Conservation (phyloP, 2,329 filamentous ascomycete species). For the Thermoascus crustaceus region DNA sequence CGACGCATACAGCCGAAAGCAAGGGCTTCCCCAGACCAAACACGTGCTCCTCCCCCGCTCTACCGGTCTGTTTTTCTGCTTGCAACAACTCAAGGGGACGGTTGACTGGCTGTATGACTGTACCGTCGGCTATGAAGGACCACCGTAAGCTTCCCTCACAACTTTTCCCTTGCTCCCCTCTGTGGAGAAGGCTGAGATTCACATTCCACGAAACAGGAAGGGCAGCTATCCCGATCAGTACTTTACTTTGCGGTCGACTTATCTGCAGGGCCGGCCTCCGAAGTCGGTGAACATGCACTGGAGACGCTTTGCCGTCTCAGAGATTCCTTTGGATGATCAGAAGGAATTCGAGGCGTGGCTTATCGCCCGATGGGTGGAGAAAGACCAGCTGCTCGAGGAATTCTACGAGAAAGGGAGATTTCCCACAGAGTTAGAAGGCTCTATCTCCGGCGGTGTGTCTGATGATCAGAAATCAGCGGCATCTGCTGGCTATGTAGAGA, state of each 20-base stretch:
- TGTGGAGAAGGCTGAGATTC: not conserved
- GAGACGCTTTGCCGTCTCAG: conserved; percentile 70
- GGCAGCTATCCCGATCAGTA: conserved; percentile 83
- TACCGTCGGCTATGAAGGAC: conserved; percentile 89
- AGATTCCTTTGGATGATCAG: conserved; percentile 70
- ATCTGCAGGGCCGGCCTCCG: conserved; percentile 78
- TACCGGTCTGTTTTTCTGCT: conserved; percentile 53
- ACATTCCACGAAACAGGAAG: conserved; percentile 42
- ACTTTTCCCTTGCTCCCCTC: not conserved
- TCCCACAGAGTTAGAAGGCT: conserved; percentile 56
- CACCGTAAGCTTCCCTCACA: conserved; percentile 59
- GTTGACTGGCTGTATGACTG: conserved; percentile 65
- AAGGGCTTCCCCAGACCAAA: conserved; percentile 48
- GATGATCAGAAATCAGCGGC: conserved; percentile 23
- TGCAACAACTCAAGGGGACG: conserved; percentile 50
- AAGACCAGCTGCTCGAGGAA: conserved; percentile 79
- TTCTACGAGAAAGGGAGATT: conserved; percentile 73
- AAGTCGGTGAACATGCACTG: conserved; percentile 97
- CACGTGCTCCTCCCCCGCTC: conserved; percentile 54
- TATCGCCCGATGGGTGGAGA: conserved; percentile 79
- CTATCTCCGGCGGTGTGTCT: conserved; percentile 36
- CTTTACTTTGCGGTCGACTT: conserved; percentile 79
- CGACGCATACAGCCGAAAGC: conserved; percentile 50
- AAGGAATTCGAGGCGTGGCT: conserved; percentile 79
- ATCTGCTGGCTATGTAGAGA: conserved; percentile 35